Base-by-base conservation (phyloP, 2,329 filamentous ascomycete genomes). In the Tolypocladium endophyticum region DNA sequence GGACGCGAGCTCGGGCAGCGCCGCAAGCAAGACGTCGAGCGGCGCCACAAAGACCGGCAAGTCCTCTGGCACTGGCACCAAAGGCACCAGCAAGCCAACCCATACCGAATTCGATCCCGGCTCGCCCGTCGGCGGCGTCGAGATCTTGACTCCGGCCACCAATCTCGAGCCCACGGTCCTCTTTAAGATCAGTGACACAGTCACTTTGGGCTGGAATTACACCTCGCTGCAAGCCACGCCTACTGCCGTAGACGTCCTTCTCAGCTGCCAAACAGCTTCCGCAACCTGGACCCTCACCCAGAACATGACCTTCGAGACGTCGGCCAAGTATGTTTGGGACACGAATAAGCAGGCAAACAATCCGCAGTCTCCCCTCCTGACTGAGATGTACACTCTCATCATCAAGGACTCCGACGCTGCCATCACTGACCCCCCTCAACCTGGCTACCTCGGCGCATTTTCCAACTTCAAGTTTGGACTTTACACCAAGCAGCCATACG, bases 131-230 rank as follows among this genome's bases (percentile, higher is more conserved):
- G 85, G 81, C 56, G 74, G 76, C 58, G 76, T 86, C 43, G 73
- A 75, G 55, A 81, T 87, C 75, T 64, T 81, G 53, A 79, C 76
- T 2, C 85, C 85, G 1, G 73, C 76, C 45, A 70, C 75, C 8
- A 76, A 74, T 3, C 68, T 72, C 5, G 72, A 73, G 14, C 74
- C 76, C 33, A 75, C 77, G 12, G 75, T 79, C 61, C 76, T 85
- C 47, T 86, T 82, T 77, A 83, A 83, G 67, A 83, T 87, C 62
- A 81, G 82, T 62, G 79, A 86, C 67, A 75, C 75, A 53, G 74
- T 86, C 52, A 87, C 83, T 18, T 84, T 82, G 71, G 78, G 73
- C 55, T 88, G 84, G 84, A 87, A 87, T 73, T 87, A 87, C 74
- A 87, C 85, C 4, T 80, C 79, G 53, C 70, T 88, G 36, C 75